These are phyloP conservation scores for Trichophyton verrucosum DNA, from an alignment of 2,329 filamentous ascomycete species.

Conservation along the genomic window DNA sequence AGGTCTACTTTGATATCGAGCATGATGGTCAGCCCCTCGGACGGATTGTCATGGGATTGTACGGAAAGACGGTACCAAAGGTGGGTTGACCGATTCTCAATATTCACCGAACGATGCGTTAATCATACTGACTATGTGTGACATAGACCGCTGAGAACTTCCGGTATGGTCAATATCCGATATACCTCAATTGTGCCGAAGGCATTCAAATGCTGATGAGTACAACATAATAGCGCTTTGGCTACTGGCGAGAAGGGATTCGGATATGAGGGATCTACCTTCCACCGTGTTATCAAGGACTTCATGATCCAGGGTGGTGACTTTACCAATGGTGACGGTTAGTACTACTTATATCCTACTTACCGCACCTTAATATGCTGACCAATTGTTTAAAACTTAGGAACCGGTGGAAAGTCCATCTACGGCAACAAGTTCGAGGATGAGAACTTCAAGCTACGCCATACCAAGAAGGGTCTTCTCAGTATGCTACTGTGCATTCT, in stretches of 20 bases:
- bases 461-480: constrained; percentile 51
- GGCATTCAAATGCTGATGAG: neutral
- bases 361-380: neutral
- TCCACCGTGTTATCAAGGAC: constrained; percentile 58
- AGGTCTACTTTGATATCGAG: constrained; percentile 55
- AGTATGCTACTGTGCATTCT: constrained; percentile 34
- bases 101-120: neutral
- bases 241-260: constrained; percentile 56
- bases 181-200: neutral
- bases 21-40: constrained; percentile 51
- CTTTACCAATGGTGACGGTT: constrained; percentile 51
- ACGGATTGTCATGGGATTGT: constrained; percentile 51
- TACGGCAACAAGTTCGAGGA: constrained; percentile 55
- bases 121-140: neutral
- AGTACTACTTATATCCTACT: constrained; percentile 6
- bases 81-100: constrained; percentile 23
- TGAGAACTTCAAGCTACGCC: constrained; percentile 61
- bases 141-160: constrained; percentile 52
- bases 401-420: constrained; percentile 56
- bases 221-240: constrained; percentile 33
- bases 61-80: constrained; percentile 56
- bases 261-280: constrained; percentile 53
- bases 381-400: constrained; percentile 17
- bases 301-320: constrained; percentile 63
- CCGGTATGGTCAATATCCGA: constrained; percentile 31